phyloP scores from a whole-genome alignment of 352 stramenopile species.

The Phytophthora brassicae region DNA sequence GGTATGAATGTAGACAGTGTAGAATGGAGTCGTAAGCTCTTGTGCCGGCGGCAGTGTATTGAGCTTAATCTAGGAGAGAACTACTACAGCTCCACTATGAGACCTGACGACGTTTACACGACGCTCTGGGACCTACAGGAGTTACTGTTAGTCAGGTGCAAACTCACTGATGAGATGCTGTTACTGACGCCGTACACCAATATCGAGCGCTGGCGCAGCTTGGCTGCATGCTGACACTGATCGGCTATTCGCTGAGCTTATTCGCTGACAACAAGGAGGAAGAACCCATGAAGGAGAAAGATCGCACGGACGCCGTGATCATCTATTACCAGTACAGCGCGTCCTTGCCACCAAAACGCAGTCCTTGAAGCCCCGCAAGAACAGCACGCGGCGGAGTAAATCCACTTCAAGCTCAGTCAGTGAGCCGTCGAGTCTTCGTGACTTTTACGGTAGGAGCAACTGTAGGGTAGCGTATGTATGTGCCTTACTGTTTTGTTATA shows the following conservation, averaged over 20 bases:
- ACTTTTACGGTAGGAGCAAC: no score
- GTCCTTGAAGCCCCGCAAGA: constrained; percentile 12
- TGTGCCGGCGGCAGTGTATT: constrained; percentile 41
- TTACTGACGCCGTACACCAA: constrained; percentile 52
- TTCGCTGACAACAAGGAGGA: constrained; percentile 51
- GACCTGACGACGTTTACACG: constrained; percentile 45
- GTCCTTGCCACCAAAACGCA: constrained; percentile 20
- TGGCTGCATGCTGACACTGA: constrained; percentile 51
- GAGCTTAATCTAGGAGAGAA: constrained; percentile 39
- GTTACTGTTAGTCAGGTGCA: neutral
- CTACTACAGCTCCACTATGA: constrained; percentile 56
- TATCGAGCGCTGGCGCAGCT: constrained; percentile 61
- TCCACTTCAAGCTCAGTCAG: constrained; percentile 25
- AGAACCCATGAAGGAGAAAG: constrained; percentile 30
- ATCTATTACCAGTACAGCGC: constrained; percentile 32
- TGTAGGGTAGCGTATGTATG: no score
- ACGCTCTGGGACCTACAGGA: constrained; percentile 60
- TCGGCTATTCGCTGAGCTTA: constrained; percentile 63
- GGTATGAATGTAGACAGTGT: constrained; percentile 12
- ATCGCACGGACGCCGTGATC: constrained; percentile 21
- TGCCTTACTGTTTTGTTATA: no score
- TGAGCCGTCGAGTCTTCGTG: constrained; percentile 11
- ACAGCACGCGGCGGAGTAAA: constrained; percentile 23
- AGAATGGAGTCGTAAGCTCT: neutral
- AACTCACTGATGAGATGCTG: neutral